Conservation (phyloP, 2,329 filamentous ascomycete genomes). For the Hypoxylon rubiginosum region DNA sequence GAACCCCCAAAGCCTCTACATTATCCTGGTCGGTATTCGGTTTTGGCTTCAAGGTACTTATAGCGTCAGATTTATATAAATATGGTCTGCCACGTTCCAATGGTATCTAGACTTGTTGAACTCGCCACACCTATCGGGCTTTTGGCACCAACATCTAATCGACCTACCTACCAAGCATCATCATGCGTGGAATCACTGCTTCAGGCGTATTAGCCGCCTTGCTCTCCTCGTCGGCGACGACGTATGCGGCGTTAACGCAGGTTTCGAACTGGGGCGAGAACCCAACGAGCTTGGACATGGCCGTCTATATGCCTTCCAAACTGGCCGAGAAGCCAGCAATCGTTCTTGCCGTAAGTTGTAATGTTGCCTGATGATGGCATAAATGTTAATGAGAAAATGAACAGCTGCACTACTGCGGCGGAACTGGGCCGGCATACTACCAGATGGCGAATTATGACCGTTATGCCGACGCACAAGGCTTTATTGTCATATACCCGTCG, state of each 20-base stretch:
- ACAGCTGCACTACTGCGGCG: conserved; percentile 43
- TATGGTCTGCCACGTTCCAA: background rate
- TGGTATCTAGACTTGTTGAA: background rate
- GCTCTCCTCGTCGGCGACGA: conserved; percentile 9
- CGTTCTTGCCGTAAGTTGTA: conserved; percentile 39
- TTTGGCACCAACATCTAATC: background rate
- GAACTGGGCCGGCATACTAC: conserved; percentile 35
- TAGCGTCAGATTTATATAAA: conserved; percentile 15
- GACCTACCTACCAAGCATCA: background rate
- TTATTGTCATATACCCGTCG: conserved; percentile 43
- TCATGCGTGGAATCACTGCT: conserved; percentile 21
- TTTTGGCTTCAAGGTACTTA: conserved; percentile 9
- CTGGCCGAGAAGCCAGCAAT: conserved; percentile 37
- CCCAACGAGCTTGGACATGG: conserved; percentile 41
- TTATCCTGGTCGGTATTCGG: conserved; percentile 4
- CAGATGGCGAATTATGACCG: conserved; percentile 36
- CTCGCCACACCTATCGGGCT: background rate
- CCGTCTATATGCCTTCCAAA: conserved; percentile 33
- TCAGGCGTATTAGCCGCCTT: conserved; percentile 22
- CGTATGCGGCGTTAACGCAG: conserved; percentile 37
- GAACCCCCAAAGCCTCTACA: background rate
- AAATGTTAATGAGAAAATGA: conserved; percentile 1
- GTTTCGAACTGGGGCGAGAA: conserved; percentile 40
- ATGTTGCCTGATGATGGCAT: background rate
- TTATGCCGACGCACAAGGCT: conserved; percentile 39